Percentiles rank a stretch among this genome's conserved stretches.
phyloP scores from a whole-genome alignment of 257 asterid species.

The Forsythia viridissima region DNA sequence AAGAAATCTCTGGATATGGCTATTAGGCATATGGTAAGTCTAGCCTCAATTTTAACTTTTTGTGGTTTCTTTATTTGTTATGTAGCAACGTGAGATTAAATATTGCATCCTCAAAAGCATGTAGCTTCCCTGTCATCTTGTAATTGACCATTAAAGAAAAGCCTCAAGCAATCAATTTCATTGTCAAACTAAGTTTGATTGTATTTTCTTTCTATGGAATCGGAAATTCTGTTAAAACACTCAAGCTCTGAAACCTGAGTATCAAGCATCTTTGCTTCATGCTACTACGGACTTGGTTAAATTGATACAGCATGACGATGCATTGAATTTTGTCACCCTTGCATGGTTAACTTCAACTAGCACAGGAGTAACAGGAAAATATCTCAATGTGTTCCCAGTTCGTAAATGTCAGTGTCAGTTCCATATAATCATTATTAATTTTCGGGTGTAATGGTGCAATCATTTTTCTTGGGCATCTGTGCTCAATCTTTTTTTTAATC shows the following conservation, averaged over 20 bases:
- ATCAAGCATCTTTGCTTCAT: neutral
- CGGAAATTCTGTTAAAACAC: neutral
- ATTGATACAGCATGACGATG: neutral
- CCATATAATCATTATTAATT: neutral
- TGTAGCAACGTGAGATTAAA: neutral
- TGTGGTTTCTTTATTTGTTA: neutral
- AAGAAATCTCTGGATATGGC: conserved; percentile 96
- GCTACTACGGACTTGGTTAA: neutral
- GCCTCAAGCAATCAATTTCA: neutral
- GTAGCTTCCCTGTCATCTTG: neutral
- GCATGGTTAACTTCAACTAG: conserved; percentile 1
- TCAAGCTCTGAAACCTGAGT: neutral
- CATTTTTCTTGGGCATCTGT: too few species aligned
- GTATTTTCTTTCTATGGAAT: neutral
- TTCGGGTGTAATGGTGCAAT: neutral
- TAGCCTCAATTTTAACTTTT: conserved; percentile 21
- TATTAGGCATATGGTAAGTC: conserved; percentile 82
- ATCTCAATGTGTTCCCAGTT: neutral
- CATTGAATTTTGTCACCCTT: neutral
- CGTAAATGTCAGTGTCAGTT: neutral
- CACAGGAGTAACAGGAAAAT: neutral
- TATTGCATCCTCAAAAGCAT: neutral
- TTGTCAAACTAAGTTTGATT: neutral
- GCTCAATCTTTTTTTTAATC: too few species aligned
- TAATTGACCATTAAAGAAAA: neutral